These are phyloP conservation scores for Erodium maritimum DNA, from an alignment of 345 rosid species.

Conservation along the genomic window DNA sequence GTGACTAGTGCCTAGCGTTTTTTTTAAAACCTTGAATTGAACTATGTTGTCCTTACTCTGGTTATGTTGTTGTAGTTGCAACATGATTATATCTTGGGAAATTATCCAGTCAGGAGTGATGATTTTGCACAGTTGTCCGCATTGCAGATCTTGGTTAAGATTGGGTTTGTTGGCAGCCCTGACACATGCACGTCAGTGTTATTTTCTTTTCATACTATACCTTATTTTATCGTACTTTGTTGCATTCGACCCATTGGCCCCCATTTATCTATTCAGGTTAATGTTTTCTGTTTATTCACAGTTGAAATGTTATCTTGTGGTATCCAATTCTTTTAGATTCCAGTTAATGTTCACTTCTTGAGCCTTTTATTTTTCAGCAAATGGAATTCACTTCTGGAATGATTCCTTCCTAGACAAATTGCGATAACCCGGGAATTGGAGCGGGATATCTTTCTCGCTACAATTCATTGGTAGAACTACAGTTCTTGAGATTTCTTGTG, in stretches of 20 bases:
- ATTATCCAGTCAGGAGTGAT: constrained; percentile 98
- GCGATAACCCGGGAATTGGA: constrained; percentile 97
- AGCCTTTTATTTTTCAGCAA: constrained; percentile 35
- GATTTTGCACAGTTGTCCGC: constrained; percentile 97
- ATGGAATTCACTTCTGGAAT: constrained; percentile 84
- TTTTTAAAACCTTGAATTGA: no score
- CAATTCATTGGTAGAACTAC: constrained; percentile 52
- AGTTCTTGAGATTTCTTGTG: constrained; percentile 4
- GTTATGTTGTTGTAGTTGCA: constrained; percentile 54
- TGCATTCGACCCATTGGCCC: not conserved
- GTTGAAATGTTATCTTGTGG: not conserved
- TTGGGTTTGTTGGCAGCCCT: constrained; percentile 75
- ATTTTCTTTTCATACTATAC: constrained; percentile 4
- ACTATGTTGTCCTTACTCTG: not conserved
- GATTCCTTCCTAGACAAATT: constrained; percentile 85
- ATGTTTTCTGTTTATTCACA: not conserved
- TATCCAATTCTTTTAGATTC: not conserved
- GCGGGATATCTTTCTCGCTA: constrained; percentile 81
- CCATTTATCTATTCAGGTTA: not conserved
- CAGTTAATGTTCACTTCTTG: constrained; percentile 9
- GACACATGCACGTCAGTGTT: constrained; percentile 78
- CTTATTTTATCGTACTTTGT: not conserved
- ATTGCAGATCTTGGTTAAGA: constrained; percentile 82
- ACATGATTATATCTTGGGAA: constrained; percentile 91
- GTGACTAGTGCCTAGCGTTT: no score